Evolutionary conservation across 441 rosid species (phyloP).

Genomic region (Bocquillonia castaneifolia): DNA sequence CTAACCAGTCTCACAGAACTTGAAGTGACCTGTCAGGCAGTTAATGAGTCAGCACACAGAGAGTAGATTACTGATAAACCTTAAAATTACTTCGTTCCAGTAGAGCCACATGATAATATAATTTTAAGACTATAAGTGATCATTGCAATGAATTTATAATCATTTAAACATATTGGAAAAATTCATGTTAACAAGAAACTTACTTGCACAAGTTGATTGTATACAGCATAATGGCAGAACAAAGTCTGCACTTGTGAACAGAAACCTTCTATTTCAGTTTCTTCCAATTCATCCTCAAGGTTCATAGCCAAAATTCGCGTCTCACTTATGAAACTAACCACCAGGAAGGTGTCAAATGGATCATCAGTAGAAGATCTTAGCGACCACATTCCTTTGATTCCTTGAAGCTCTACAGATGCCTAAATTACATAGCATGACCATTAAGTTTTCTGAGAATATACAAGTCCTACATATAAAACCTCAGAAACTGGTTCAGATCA

Average conservation of each 20-base stretch:
- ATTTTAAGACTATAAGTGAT: background rate
- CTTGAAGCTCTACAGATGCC: conserved; percentile 99
- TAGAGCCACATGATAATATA: background rate
- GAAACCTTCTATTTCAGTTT: conserved; percentile 97
- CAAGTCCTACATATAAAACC: conserved; percentile 4
- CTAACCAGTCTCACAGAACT: conserved; percentile 84
- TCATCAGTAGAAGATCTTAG: conserved; percentile 86
- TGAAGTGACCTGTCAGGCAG: conserved; percentile 69
- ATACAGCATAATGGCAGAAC: conserved; percentile 91
- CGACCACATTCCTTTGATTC: conserved; percentile 99
- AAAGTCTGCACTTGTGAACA: conserved; percentile 86
- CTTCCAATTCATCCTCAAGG: conserved; percentile 95
- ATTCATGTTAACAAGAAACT: conserved; percentile 2
- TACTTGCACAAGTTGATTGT: conserved; percentile 94
- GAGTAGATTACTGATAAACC: conserved; percentile 6
- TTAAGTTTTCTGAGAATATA: conserved; percentile 14
- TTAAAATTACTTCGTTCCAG: background rate
- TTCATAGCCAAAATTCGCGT: conserved; percentile 97
- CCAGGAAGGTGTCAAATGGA: conserved; percentile 88
- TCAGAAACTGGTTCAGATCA: conserved; percentile 6
- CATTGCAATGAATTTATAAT: background rate
- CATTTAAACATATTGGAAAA: background rate
- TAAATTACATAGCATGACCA: conserved; percentile 27
- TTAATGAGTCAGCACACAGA: conserved; percentile 18
- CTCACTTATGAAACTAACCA: conserved; percentile 95